Conservation (phyloP, 495 filamentous ascomycete genomes). For the Podospora comata region DNA sequence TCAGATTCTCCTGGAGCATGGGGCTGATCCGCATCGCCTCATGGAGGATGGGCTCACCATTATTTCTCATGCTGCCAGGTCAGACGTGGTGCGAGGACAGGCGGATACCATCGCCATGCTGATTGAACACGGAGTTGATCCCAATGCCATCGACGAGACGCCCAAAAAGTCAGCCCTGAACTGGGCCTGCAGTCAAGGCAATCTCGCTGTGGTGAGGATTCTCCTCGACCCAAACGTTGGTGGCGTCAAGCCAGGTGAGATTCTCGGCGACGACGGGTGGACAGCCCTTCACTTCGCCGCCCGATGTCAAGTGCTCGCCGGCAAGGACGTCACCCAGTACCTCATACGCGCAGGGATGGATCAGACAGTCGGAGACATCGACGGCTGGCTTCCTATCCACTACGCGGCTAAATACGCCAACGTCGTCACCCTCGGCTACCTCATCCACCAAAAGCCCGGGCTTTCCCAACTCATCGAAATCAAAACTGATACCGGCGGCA, state of each 20-base stretch:
- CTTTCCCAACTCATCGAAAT: not conserved
- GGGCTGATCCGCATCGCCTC: not conserved
- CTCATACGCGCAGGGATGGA: not conserved
- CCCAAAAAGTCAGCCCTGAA: not conserved
- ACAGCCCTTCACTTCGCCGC: not conserved
- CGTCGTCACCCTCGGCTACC: not conserved
- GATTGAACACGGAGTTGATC: not conserved
- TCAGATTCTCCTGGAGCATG: not conserved
- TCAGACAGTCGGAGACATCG: not conserved
- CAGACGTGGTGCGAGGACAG: not conserved
- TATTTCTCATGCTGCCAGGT: not conserved
- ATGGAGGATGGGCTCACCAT: not conserved
- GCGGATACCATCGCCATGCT: not conserved
- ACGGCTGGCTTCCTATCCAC: not conserved
- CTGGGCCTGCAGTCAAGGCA: not conserved
- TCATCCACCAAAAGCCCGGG: not conserved
- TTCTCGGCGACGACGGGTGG: not conserved
- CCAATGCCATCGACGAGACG: not conserved
- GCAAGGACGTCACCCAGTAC: not conserved
- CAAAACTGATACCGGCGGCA: not conserved
- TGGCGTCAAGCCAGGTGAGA: not conserved
- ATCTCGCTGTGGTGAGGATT: not conserved
- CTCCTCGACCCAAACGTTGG: not conserved
- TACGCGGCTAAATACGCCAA: not conserved
- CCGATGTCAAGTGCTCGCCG: not conserved